Conservation (phyloP, 169 alveolate genomes). For the Cryptosporidium andersoni region DNA sequence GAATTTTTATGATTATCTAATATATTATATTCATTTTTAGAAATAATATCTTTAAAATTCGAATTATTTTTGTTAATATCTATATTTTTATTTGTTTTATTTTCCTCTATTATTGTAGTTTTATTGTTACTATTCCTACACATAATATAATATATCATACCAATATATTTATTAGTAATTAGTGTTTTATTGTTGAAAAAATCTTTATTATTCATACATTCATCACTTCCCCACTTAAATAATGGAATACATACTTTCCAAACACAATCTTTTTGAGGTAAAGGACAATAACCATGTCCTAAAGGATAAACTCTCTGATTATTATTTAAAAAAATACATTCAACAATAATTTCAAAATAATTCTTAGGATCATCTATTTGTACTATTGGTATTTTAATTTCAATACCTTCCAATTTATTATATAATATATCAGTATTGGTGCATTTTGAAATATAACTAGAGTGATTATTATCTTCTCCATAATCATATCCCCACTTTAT, state of each 20-base stretch:
- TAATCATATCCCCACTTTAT: neutral
- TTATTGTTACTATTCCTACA: neutral
- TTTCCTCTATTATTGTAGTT: neutral
- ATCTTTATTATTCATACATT: neutral
- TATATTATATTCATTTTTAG: neutral
- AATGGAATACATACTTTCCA: slow-evolving; percentile 57
- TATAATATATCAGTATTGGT: neutral
- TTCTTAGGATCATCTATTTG: slow-evolving; percentile 5
- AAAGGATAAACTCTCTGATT: neutral
- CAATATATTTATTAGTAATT: slow-evolving; percentile 15
- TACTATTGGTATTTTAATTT: neutral
- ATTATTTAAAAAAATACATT: slow-evolving; percentile 13
- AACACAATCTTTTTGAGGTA: slow-evolving; percentile 11
- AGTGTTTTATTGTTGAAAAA: neutral
- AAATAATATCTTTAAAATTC: neutral
- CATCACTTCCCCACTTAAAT: neutral
- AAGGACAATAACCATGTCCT: slow-evolving; percentile 55
- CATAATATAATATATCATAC: slow-evolving; percentile 10
- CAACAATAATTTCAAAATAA: slow-evolving; percentile 8
- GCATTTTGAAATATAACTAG: neutral
- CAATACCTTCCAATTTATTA: neutral
- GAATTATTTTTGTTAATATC: neutral
- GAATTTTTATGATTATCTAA: neutral
- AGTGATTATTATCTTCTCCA: neutral
- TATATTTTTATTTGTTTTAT: neutral